These are phyloP conservation scores for Amauroascus verrucosus DNA, from an alignment of 2,329 filamentous ascomycete species.

Conservation along the genomic window DNA sequence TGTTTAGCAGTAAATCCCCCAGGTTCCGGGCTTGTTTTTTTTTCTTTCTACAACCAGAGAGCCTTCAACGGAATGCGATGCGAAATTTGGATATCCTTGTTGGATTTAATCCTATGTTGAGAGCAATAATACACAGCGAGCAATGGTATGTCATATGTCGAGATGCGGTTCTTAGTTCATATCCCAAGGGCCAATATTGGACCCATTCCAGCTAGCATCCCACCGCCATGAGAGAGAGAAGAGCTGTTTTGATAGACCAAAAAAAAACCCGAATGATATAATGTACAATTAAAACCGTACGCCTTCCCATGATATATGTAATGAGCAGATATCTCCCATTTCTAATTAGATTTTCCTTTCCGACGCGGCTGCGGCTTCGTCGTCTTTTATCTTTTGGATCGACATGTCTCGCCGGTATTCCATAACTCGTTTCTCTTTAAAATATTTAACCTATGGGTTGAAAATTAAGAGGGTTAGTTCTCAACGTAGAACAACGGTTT, in stretches of 20 bases:
- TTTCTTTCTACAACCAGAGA: background rate
- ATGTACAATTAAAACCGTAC: conserved; percentile 4
- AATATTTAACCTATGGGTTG: conserved; percentile 69
- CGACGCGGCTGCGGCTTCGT: conserved; percentile 60
- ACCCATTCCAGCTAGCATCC: background rate
- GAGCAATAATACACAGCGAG: background rate
- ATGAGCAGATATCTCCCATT: background rate
- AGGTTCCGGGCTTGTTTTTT: background rate
- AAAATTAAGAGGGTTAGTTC: background rate
- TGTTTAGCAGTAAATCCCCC: background rate
- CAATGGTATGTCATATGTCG: background rate
- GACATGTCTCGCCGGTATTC: conserved; percentile 77
- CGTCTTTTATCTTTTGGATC: conserved; percentile 61
- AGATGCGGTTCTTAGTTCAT: background rate
- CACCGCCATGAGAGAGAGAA: background rate
- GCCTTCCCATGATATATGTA: conserved; percentile 3
- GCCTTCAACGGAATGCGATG: background rate
- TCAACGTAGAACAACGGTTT: background rate
- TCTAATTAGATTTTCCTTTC: conserved; percentile 1
- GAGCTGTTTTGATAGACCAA: background rate
- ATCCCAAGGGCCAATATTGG: background rate
- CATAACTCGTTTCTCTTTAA: conserved; percentile 91
- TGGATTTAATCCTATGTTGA: background rate
- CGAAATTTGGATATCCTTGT: background rate
- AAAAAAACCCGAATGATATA: background rate